A percentile compares a stretch with the other conserved stretches of the same genome.
phyloP scores from a whole-genome alignment of 148 eudicot species.

The Tetragonia tetragonoides region DNA sequence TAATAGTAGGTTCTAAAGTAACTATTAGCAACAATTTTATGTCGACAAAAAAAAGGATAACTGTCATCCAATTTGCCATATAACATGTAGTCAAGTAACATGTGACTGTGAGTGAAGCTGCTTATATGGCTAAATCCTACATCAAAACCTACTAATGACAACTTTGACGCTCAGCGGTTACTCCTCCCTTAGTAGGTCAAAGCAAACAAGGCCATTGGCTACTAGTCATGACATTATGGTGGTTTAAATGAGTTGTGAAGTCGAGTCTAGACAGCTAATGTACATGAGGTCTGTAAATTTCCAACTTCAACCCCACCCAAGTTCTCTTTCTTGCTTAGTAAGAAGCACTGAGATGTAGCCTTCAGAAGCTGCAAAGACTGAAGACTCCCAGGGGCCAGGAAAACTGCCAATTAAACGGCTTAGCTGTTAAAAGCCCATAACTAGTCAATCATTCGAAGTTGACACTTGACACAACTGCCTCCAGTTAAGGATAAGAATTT shows the following conservation, averaged over 20 bases:
- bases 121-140: background rate
- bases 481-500: background rate
- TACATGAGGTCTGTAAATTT: background rate
- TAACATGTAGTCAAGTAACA: no score
- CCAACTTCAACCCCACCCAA: background rate
- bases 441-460: background rate
- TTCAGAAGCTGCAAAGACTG: background rate
- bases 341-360: background rate
- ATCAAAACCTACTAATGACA: background rate
- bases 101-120: background rate
- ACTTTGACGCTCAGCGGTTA: background rate
- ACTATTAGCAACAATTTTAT: no score
- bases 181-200: background rate
- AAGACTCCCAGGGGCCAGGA: background rate
- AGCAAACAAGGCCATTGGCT: background rate
- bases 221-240: background rate
- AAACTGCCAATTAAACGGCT: background rate
- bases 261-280: background rate
- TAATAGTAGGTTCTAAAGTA: no score
- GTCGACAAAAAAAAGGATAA: no score
- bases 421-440: slow-evolving; percentile 1
- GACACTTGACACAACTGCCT: background rate
- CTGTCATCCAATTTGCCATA: no score
- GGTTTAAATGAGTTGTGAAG: background rate
- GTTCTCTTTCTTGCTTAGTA: background rate